Base-by-base conservation (phyloP, 495 filamentous ascomycete species). In the Hamigera avellanea region DNA sequence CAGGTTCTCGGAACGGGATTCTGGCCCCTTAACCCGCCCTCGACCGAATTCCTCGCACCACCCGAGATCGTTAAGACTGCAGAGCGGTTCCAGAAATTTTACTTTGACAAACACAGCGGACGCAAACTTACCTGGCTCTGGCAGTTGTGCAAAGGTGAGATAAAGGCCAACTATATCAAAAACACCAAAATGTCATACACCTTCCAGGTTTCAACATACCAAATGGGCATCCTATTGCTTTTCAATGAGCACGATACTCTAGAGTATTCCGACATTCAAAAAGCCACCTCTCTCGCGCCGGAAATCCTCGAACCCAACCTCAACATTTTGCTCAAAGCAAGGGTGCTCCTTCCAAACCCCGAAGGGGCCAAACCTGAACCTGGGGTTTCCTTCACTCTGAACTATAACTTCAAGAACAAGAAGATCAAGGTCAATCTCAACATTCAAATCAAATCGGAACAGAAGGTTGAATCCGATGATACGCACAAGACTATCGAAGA, bases 401-500 rank as follows among this genome's bases (percentile, higher is more conserved):
- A 99, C 62, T 80, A 86, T 42, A 84, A 86, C 56, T 95, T 95
- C 67, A 95, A 93, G 70, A 81, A 76, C 64, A 99, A 95, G 75
- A 96, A 96, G 67, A 75, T 94, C 55, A 83, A 93, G 49, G 78
- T 95, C 48, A 96, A 96, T 47, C 70, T 99, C 14, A 99, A 99
- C 54, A 80, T 96, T 31, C 80, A 76, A 32, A 87, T 95, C 61
- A 93, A 94, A 62, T 80, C 82, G 9, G 91, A 96, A 64, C 79
- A 83, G 49, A 96, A 94, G 69, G 82, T 87, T 41, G 91, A 99
- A 55, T 78, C 82, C 36, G 88, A 85, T 25, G 93, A 96, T 56
- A 99, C 91, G 8, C 93, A 96, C 62, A 99, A 99, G 72, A 99
- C 87, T 10, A 95, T 99, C 43, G 93, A 99, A 62, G 91, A 96